phyloP scores from a whole-genome alignment of 1,139 yeast genomes.

The Hansenula anomala region DNA sequence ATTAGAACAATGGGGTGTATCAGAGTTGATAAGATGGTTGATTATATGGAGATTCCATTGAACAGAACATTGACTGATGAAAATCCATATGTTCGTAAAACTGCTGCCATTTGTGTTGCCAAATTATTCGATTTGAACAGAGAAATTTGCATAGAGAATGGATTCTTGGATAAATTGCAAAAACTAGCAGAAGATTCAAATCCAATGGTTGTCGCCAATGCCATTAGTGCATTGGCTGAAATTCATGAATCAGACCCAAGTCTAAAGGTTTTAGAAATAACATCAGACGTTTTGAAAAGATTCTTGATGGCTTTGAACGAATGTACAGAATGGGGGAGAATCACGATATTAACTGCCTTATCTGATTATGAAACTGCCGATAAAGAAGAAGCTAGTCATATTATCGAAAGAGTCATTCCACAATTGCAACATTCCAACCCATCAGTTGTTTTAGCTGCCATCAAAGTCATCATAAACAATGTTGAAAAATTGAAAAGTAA shows the following conservation, averaged over 20 bases:
- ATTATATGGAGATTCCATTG: slow-evolving; percentile 88
- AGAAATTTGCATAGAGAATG: slow-evolving; percentile 77
- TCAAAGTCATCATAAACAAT: slow-evolving; percentile 77
- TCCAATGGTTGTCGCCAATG: slow-evolving; percentile 96
- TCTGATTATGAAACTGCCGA: slow-evolving; percentile 60
- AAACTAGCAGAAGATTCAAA: slow-evolving; percentile 79
- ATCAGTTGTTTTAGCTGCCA: slow-evolving; percentile 84
- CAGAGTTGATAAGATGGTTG: slow-evolving; percentile 91
- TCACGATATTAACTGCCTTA: slow-evolving; percentile 79
- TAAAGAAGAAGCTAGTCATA: slow-evolving; percentile 70
- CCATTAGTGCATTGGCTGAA: slow-evolving; percentile 81
- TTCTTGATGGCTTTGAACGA: slow-evolving; percentile 84
- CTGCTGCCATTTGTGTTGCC: slow-evolving; percentile 97
- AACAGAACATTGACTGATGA: slow-evolving; percentile 83
- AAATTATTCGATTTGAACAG: slow-evolving; percentile 87
- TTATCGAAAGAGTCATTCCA: slow-evolving; percentile 87
- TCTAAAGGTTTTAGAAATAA: slow-evolving; percentile 36
- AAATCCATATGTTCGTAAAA: slow-evolving; percentile 94
- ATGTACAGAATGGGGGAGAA: slow-evolving; percentile 99
- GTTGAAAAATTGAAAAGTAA: slow-evolving; percentile 42
- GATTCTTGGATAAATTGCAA: slow-evolving; percentile 69
- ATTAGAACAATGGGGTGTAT: slow-evolving; percentile 99
- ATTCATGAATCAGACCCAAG: slow-evolving; percentile 66
- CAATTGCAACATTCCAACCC: slow-evolving; percentile 98
- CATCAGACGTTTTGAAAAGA: slow-evolving; percentile 44